A percentile compares a stretch with the other conserved stretches of the same genome.
These are phyloP conservation scores for Solanum bukasovii DNA, from an alignment of 257 asterid species.

Conservation along the genomic window DNA sequence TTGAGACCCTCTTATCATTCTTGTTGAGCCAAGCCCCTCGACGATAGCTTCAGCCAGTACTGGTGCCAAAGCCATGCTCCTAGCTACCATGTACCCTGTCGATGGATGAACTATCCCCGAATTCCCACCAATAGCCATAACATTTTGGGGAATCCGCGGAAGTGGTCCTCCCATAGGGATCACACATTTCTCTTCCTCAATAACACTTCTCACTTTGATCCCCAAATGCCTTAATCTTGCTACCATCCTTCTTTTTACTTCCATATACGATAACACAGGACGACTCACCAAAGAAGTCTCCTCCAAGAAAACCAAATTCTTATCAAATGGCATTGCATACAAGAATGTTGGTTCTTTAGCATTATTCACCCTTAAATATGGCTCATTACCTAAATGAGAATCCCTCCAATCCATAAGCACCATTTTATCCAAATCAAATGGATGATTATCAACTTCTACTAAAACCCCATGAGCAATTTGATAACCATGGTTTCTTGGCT, in stretches of 20 bases:
- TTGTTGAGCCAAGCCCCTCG: constrained; percentile 75
- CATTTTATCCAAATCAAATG: constrained; percentile 86
- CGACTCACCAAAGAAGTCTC: constrained; percentile 80
- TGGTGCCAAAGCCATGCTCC: constrained; percentile 52
- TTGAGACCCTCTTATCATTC: constrained; percentile 64
- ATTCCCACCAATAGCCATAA: constrained; percentile 80
- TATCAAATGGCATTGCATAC: constrained; percentile 81
- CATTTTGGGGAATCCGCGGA: constrained; percentile 64
- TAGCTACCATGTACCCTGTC: constrained; percentile 74
- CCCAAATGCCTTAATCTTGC: constrained; percentile 84
- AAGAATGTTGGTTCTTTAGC: constrained; percentile 57
- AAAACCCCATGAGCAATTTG: constrained; percentile 89
- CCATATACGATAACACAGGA: constrained; percentile 50
- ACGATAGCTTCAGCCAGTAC: constrained; percentile 43
- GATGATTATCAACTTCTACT: constrained; percentile 76
- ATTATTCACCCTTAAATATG: constrained; percentile 36
- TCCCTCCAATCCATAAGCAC: constrained; percentile 97
- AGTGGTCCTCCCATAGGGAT: constrained; percentile 95
- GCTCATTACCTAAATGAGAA: constrained; percentile 88
- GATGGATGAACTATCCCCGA: constrained; percentile 85
- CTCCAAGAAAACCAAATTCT: constrained; percentile 66
- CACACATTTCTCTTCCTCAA: constrained; percentile 81
- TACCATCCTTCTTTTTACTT: constrained; percentile 80
- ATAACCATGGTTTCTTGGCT: constrained; percentile 61
- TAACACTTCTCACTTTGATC: constrained; percentile 43